Evolutionary conservation across 2,329 filamentous ascomycete genomes (phyloP).

Genomic region (Pestalotiopsis sp.): DNA sequence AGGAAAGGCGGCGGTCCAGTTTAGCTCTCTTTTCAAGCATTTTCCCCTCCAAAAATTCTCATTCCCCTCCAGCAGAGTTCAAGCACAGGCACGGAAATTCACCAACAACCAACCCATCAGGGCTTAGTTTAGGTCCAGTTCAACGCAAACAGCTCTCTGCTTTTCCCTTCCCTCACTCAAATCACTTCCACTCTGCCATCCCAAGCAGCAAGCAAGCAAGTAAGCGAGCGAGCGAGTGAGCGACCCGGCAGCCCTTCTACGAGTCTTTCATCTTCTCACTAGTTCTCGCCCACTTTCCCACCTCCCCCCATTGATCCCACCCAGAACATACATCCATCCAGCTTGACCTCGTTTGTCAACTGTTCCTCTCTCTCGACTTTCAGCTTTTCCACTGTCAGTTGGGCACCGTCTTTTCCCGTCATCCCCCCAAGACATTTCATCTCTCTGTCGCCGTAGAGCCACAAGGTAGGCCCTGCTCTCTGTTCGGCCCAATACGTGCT

Average conservation of each 20-base stretch:
- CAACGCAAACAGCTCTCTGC: slow-evolving; percentile 2
- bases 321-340: too few species aligned
- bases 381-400: not conserved
- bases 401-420: not conserved
- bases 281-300: too few species aligned
- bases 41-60: slow-evolving; percentile 10
- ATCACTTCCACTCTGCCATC: not conserved
- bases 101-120: slow-evolving; percentile 11
- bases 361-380: too few species aligned
- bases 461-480: not conserved
- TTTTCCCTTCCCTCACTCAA: slow-evolving; percentile 3
- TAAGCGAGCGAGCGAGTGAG: not conserved
- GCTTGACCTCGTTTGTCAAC: too few species aligned
- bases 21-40: not conserved
- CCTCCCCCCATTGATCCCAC: too few species aligned
- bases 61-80: not conserved
- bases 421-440: not conserved
- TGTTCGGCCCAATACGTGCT: slow-evolving; percentile 1
- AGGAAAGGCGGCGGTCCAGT: not conserved
- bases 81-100: slow-evolving; percentile 1
- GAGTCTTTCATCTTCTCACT: too few species aligned
- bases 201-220: too few species aligned
- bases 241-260: not conserved
- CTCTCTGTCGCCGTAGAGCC: not conserved
- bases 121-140: slow-evolving; percentile 9